Base-by-base conservation (phyloP, 345 rosid genomes). In the Eucalyptus fibrosa region DNA sequence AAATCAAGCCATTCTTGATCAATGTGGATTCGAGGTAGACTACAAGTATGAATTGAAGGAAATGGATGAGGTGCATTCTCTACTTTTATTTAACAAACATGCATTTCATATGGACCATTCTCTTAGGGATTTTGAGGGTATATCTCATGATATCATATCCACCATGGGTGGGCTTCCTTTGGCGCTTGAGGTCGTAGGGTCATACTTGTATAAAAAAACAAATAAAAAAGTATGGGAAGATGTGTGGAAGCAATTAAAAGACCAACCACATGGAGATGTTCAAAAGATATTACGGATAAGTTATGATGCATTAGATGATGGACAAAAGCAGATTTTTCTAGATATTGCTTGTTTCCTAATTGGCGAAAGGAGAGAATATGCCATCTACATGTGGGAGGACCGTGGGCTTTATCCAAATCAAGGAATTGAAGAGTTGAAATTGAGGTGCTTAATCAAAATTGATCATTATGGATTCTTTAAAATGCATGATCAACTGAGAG, bases 401-500 rank as follows among this genome's bases (percentile, higher is more conserved):
- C 12, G 1, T 13, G 50, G 50, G 50, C 0, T 49, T 49, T 49
- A 49, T 49, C 50, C 50, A 49, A 12, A 0, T 49, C 50, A 12
- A 49, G 50, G 15, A 1, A 49, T 49, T 49, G 50, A 49, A 49
- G 50, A 49, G 6, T 12, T 49, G 15, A 13, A 49, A 2, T 13
- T 49, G 15, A 49, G 50, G 50, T 49, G 50, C 50, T 49, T 49
- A 49, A 49, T 49, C 12, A 49, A 49, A 49, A 12, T 49, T 49
- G 6, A 2, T 12, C 0, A 4, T 49, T 1, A 0, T 49, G 50
- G 16, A 12, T 0, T 0, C 1, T 49, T 49, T 49, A 0, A 0
- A 2, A 1, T 49, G 50, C 50, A 49, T 5, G 50, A 49, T 13
- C 50, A 49, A 49, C 1, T 49, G 0, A 49, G 50, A 49, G 50